Percentiles rank a stretch among this genome's conserved stretches.
These are phyloP conservation scores for Rhizoctonia solani DNA, from an alignment of 1,284 basidiomycete species.

Conservation along the genomic window DNA sequence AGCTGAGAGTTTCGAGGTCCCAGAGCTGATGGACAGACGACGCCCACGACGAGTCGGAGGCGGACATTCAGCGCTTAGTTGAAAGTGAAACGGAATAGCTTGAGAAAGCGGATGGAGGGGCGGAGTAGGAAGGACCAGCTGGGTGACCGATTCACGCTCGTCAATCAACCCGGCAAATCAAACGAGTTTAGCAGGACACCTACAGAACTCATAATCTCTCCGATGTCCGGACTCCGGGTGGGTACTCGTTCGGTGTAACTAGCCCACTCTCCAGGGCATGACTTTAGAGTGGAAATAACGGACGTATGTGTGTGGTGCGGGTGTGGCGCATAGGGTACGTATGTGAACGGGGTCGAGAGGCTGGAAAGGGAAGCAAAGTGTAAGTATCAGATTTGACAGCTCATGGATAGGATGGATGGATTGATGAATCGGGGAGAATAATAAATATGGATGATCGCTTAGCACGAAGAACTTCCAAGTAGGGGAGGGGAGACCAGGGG, in stretches of 20 bases:
- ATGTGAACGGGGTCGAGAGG: conserved; percentile 35
- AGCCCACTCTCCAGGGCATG: conserved; percentile 38
- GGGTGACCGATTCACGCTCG: too few relatives aligned
- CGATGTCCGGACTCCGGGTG: conserved; percentile 29
- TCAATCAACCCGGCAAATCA: background rate
- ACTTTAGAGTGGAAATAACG: conserved; percentile 37
- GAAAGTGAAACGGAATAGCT: conserved; percentile 38
- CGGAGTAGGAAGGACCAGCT: conserved; percentile 38
- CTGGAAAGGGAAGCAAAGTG: conserved; percentile 8
- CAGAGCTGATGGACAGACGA: conserved; percentile 8
- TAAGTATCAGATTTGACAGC: background rate
- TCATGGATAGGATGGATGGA: background rate
- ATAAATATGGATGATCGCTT: too few relatives aligned
- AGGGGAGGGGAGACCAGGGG: too few relatives aligned
- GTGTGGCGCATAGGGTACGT: conserved; percentile 35
- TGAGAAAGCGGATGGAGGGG: conserved; percentile 37
- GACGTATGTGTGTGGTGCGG: conserved; percentile 34
- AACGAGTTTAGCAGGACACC: background rate
- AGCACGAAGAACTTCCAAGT: too few relatives aligned
- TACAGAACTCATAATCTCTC: conserved; percentile 35
- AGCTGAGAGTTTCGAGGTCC: conserved; percentile 3
- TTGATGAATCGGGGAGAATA: too few relatives aligned
- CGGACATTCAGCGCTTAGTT: conserved; percentile 34
- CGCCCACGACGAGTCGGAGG: conserved; percentile 3
- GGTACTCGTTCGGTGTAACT: conserved; percentile 35